Evolutionary conservation across 148 eudicot genomes (phyloP).

Genomic region (Mesembryanthemum crystallinum): DNA sequence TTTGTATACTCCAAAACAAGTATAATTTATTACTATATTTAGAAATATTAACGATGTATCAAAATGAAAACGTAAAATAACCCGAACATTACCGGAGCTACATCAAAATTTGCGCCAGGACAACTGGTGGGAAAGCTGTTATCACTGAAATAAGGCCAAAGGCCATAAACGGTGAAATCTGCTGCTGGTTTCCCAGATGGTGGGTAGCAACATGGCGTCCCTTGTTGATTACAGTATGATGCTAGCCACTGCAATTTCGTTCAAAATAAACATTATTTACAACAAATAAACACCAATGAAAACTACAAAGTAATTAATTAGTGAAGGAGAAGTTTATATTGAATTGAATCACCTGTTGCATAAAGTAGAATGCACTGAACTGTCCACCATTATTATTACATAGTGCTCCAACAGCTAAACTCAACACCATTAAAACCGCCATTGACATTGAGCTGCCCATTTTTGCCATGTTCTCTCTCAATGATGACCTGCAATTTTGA

Average conservation of each 20-base stretch:
- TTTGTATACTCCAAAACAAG: too few species aligned
- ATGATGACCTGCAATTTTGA: background rate
- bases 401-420: conserved; percentile 10
- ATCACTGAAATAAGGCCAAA: conserved; percentile 10
- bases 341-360: conserved; percentile 14
- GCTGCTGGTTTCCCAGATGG: background rate
- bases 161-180: conserved; percentile 2
- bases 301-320: background rate
- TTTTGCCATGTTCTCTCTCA: conserved; percentile 16
- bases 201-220: conserved; percentile 27
- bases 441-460: conserved; percentile 4
- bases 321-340: background rate
- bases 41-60: too few species aligned
- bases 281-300: background rate
- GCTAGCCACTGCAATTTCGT: conserved; percentile 25
- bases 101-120: background rate
- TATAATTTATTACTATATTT: too few species aligned
- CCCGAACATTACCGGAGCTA: background rate
- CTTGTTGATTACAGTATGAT: conserved; percentile 30
- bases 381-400: conserved; percentile 4
- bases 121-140: background rate
- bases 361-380: conserved; percentile 17
- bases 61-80: background rate
- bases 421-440: background rate
- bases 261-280: background rate